phyloP scores from a whole-genome alignment of 2,329 filamentous ascomycete genomes.

The Cladophialophora immunda region DNA sequence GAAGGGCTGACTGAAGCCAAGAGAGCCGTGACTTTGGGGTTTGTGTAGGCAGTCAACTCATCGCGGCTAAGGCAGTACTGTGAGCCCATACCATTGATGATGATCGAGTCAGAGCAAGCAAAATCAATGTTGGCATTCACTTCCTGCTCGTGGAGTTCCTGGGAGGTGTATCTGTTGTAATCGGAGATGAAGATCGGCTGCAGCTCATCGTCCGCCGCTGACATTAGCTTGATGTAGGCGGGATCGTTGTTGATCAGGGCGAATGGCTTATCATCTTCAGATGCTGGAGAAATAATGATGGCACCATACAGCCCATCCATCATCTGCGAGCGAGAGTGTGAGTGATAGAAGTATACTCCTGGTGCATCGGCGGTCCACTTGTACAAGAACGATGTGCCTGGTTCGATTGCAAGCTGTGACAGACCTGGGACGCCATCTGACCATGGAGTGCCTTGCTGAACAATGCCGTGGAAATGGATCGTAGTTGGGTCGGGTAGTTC shows the following conservation, averaged over 20 bases:
- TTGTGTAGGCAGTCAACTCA: conserved; percentile 54
- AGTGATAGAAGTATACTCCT: conserved; percentile 73
- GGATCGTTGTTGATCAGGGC: conserved; percentile 56
- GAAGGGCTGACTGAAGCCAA: conserved; percentile 37
- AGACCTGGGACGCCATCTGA: conserved; percentile 78
- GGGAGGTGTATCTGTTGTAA: conserved; percentile 64
- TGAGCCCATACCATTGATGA: conserved; percentile 69
- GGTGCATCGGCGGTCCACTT: conserved; percentile 58
- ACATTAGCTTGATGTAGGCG: conserved; percentile 57
- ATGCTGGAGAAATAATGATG: conserved; percentile 63
- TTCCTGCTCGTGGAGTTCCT: conserved; percentile 49
- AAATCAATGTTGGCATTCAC: conserved; percentile 50
- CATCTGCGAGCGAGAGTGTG: conserved; percentile 70
- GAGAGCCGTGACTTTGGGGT: conserved; percentile 43
- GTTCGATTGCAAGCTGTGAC: conserved; percentile 73
- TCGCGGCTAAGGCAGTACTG: conserved; percentile 61
- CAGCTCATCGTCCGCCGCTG: conserved; percentile 58
- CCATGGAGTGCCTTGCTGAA: conserved; percentile 76
- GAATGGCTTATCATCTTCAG: conserved; percentile 58
- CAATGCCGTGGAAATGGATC: conserved; percentile 81
- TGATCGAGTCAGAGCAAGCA: conserved; percentile 68
- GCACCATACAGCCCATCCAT: conserved; percentile 75
- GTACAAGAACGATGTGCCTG: conserved; percentile 71
- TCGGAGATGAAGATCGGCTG: conserved; percentile 64
- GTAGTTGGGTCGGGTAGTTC: conserved; percentile 70